phyloP scores from a whole-genome alignment of 202 grass and related monocot species.

The Schoenoplectus tabernaemontani region DNA sequence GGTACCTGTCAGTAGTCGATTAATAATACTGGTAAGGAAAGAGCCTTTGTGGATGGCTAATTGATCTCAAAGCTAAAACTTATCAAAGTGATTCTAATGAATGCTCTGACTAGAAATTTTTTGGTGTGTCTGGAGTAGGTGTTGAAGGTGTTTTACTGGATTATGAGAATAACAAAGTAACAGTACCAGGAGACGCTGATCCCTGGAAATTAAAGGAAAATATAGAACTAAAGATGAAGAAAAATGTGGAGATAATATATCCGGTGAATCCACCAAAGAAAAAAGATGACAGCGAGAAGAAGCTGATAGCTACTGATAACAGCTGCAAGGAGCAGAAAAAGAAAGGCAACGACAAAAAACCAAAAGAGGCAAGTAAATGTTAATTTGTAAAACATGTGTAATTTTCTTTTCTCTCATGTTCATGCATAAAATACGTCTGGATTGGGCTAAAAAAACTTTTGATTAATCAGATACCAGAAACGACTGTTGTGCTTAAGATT shows the following conservation, averaged over 20 bases:
- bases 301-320: slow-evolving; percentile 20
- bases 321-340: slow-evolving; percentile 42
- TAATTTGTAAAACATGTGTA: background rate
- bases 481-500: slow-evolving; percentile 73
- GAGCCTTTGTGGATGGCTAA: background rate
- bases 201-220: slow-evolving; percentile 59
- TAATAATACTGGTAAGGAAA: background rate
- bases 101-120: background rate
- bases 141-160: slow-evolving; percentile 46
- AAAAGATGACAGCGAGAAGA: slow-evolving; percentile 30
- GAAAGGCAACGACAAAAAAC: slow-evolving; percentile 28
- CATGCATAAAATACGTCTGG: background rate
- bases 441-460: background rate
- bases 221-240: slow-evolving; percentile 51
- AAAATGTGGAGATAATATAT: slow-evolving; percentile 70
- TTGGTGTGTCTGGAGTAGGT: slow-evolving; percentile 25
- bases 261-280: slow-evolving; percentile 54
- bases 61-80: background rate
- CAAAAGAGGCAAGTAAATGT: slow-evolving; percentile 41
- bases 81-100: no score
- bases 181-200: slow-evolving; percentile 58
- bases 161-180: slow-evolving; percentile 52
- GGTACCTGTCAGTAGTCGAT: background rate
- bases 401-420: background rate
- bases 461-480: slow-evolving; percentile 22